Conservation (phyloP, 495 filamentous ascomycete species). For the Xylaria intraflava region DNA sequence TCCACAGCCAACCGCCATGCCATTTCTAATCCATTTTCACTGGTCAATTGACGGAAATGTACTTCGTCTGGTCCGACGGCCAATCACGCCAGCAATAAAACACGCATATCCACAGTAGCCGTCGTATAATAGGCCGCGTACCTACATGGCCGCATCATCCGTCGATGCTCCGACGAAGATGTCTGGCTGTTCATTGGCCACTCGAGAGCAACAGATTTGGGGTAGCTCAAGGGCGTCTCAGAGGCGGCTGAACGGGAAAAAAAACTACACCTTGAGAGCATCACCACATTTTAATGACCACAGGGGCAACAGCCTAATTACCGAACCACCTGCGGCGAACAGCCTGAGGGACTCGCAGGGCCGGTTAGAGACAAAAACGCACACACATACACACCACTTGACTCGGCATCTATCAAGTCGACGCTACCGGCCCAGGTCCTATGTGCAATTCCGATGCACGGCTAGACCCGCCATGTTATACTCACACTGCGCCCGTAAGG, state of each 20-base stretch:
- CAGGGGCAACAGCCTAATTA: slow-evolving; percentile 5
- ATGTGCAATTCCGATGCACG: slow-evolving; percentile 10
- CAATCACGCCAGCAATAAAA: slow-evolving; percentile 5
- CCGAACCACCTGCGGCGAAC: background rate
- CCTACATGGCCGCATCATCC: slow-evolving; percentile 7
- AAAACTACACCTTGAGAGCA: background rate
- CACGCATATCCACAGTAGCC: slow-evolving; percentile 1
- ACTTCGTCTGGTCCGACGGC: background rate
- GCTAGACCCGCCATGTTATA: slow-evolving; percentile 1
- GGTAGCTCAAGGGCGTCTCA: slow-evolving; percentile 4
- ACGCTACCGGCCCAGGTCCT: slow-evolving; percentile 2
- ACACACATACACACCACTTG: background rate
- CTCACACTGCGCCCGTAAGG: background rate
- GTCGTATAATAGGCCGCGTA: background rate
- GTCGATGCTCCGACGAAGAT: slow-evolving; percentile 1
- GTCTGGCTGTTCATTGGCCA: slow-evolving; percentile 1
- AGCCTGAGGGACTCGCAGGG: background rate
- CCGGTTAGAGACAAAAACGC: background rate
- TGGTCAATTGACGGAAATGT: slow-evolving; percentile 2
- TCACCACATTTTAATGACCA: background rate
- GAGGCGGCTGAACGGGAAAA: slow-evolving; percentile 8
- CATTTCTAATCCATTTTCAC: background rate
- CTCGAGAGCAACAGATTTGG: background rate
- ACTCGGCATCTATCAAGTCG: background rate
- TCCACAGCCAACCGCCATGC: background rate